Percentiles rank a stretch among this genome's conserved stretches.
These are phyloP conservation scores for Aspergillus clavatus DNA, from an alignment of 2,329 filamentous ascomycete genomes.

Conservation along the genomic window DNA sequence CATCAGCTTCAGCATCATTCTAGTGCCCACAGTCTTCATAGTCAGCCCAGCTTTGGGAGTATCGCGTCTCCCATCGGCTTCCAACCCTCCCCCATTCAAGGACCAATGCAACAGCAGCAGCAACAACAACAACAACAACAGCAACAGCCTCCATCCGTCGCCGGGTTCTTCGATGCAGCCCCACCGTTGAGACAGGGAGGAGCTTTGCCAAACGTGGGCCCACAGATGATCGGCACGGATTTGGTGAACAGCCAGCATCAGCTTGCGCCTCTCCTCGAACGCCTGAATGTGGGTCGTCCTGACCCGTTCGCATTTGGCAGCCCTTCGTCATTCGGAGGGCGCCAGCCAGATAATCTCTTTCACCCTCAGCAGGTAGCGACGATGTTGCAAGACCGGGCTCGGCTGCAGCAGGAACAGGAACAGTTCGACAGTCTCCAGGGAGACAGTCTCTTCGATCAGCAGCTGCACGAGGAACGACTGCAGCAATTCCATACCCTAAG, in stretches of 20 bases:
- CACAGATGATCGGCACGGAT: conserved; percentile 43
- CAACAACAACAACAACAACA: too few relatives aligned
- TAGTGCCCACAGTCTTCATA: conserved; percentile 91
- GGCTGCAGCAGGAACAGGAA: conserved; percentile 58
- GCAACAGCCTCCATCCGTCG: conserved; percentile 49
- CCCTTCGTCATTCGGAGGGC: conserved; percentile 44
- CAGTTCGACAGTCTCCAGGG: conserved; percentile 46
- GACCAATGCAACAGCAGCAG: conserved; percentile 53
- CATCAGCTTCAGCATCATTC: conserved; percentile 81
- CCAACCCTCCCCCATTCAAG: conserved; percentile 56
- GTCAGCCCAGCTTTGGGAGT: conserved; percentile 92
- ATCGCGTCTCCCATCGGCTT: conserved; percentile 80
- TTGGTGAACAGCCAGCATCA: conserved; percentile 66
- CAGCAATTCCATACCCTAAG: conserved; percentile 78
- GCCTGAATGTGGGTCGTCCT: conserved; percentile 56
- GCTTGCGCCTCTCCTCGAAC: conserved; percentile 58
- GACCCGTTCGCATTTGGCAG: conserved; percentile 46
- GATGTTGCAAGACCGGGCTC: conserved; percentile 58
- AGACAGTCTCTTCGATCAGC: conserved; percentile 46
- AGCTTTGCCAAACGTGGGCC: conserved; percentile 31
- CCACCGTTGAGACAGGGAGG: conserved; percentile 44
- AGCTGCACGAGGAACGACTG: conserved; percentile 61
- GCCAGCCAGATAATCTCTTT: conserved; percentile 42
- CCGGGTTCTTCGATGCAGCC: conserved; percentile 65
- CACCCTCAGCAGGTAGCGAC: conserved; percentile 55